Conservation (phyloP, 805 yeast species). For the Pichia cabralensis region DNA sequence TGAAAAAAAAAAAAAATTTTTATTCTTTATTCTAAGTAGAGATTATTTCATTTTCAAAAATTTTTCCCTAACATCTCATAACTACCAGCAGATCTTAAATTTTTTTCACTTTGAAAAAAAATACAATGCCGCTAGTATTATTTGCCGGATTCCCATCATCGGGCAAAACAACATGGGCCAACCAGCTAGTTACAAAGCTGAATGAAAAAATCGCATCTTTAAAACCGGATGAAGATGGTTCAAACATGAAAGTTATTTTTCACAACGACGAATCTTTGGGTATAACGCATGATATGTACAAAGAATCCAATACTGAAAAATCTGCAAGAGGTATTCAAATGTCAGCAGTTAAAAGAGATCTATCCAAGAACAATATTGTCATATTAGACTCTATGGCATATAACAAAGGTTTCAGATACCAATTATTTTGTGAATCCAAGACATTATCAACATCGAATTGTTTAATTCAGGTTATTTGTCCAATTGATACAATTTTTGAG, state of each 20-base stretch:
- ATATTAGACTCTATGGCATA: constrained; percentile 80
- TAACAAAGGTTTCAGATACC: constrained; percentile 93
- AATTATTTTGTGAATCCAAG: constrained; percentile 88
- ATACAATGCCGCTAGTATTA: constrained; percentile 75
- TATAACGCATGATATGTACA: constrained; percentile 55
- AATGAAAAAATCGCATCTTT: constrained; percentile 34
- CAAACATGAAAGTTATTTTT: constrained; percentile 49
- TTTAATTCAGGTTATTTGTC: constrained; percentile 68
- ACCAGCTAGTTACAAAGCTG: constrained; percentile 39
- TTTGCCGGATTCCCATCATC: constrained; percentile 80
- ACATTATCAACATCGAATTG: constrained; percentile 73
- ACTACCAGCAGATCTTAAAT: too few relatives aligned
- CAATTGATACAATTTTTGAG: constrained; percentile 40
- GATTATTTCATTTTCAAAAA: too few relatives aligned
- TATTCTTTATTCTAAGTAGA: too few relatives aligned
- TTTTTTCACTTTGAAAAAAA: too few relatives aligned
- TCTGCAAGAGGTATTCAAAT: constrained; percentile 75
- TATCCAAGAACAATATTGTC: constrained; percentile 61
- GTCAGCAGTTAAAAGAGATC: constrained; percentile 78
- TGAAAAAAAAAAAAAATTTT: too few relatives aligned
- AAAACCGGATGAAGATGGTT: constrained; percentile 36
- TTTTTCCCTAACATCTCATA: too few relatives aligned
- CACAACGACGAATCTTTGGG: constrained; percentile 76
- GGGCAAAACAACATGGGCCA: constrained; percentile 75
- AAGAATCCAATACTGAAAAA: constrained; percentile 69